Percentiles rank a stretch among this genome's conserved stretches.
Conservation (phyloP, 2,329 filamentous ascomycete species). For the Rugonectria rugulosa region DNA sequence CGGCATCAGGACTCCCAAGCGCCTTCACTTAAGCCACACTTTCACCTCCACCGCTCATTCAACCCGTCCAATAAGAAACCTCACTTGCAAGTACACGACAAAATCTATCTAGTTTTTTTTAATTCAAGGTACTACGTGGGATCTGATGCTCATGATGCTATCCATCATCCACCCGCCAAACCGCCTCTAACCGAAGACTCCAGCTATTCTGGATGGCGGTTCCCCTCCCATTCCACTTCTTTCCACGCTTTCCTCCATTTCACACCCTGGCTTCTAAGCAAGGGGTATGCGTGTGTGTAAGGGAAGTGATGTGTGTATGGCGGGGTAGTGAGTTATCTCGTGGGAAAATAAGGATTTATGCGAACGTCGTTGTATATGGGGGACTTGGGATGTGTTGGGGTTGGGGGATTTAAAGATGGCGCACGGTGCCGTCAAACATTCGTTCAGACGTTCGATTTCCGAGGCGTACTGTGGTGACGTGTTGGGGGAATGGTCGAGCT, state of each 20-base stretch:
- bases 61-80: neutral
- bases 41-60: constrained; percentile 3
- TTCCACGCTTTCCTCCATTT: constrained; percentile 29
- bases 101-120: constrained; percentile 38
- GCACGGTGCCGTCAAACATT: constrained; percentile 16
- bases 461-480: constrained; percentile 33
- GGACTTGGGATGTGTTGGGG: constrained; percentile 15
- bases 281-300: constrained; percentile 17
- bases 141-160: constrained; percentile 38
- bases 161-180: constrained; percentile 39
- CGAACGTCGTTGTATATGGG: constrained; percentile 24
- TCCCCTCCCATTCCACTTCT: constrained; percentile 33
- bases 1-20: too few relatives aligned
- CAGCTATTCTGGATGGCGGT: constrained; percentile 7
- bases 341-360: constrained; percentile 13
- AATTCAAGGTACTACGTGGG: constrained; percentile 36
- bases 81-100: neutral
- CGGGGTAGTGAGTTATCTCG: neutral
- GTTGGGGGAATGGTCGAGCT: constrained; percentile 25
- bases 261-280: constrained; percentile 25
- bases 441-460: constrained; percentile 17
- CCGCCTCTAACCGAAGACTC: constrained; percentile 27
- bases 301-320: neutral
- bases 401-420: constrained; percentile 17
- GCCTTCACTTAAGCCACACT: constrained; percentile 1